phyloP scores from a whole-genome alignment of 441 rosid species.

The Mallotus japonicus region DNA sequence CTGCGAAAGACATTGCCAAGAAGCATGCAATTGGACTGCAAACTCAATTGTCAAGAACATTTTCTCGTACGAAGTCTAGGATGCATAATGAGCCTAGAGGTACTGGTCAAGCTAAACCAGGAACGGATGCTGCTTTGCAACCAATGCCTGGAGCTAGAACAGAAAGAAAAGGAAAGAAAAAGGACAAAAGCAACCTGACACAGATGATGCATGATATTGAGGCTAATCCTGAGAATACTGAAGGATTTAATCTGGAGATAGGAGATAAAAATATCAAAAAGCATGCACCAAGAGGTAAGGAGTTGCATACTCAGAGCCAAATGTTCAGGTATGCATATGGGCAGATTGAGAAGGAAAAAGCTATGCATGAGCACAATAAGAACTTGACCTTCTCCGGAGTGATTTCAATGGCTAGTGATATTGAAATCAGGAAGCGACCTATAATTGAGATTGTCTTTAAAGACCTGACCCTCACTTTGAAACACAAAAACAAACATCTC shows the following conservation, averaged over 20 bases:
- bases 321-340: constrained; percentile 94
- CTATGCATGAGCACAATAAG: constrained; percentile 78
- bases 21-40: constrained; percentile 67
- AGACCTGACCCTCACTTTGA: constrained; percentile 77
- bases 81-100: constrained; percentile 44
- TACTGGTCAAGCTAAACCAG: constrained; percentile 49
- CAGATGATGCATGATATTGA: constrained; percentile 78
- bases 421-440: constrained; percentile 64
- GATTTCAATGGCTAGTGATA: constrained; percentile 76
- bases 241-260: constrained; percentile 68
- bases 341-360: constrained; percentile 93
- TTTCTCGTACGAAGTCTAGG: constrained; percentile 65
- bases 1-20: constrained; percentile 84
- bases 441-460: constrained; percentile 75
- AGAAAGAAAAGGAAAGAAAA: constrained; percentile 51
- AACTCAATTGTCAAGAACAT: constrained; percentile 69
- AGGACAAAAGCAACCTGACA: constrained; percentile 60
- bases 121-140: constrained; percentile 50
- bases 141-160: constrained; percentile 31
- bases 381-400: constrained; percentile 91
- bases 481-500: constrained; percentile 77
- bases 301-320: constrained; percentile 89
- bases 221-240: constrained; percentile 56
- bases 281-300: constrained; percentile 70
- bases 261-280: constrained; percentile 70